Evolutionary conservation across 2,329 filamentous ascomycete species (phyloP).

Genomic region (Erysiphe pulchra): DNA sequence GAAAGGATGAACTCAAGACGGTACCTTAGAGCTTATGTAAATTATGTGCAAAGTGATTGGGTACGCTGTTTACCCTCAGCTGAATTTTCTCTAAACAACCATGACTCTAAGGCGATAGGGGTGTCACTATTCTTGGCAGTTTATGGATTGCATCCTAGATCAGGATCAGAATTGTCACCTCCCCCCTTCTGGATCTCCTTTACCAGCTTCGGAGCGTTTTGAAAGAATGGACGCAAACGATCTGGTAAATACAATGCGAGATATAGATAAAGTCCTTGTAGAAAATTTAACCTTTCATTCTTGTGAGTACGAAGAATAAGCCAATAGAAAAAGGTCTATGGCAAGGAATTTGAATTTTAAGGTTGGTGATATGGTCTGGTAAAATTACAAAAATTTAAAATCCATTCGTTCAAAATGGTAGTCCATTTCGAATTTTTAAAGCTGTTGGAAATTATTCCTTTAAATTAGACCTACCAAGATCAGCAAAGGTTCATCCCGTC

Average conservation of each 20-base stretch:
- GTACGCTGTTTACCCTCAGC: too few relatives aligned
- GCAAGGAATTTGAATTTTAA: neutral
- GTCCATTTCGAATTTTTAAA: neutral
- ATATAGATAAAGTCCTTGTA: neutral
- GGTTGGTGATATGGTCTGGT: neutral
- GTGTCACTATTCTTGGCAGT: constrained; percentile 4
- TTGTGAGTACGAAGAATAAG: neutral
- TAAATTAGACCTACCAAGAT: neutral
- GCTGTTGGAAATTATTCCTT: neutral
- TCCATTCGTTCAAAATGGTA: neutral
- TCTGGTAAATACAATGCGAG: neutral
- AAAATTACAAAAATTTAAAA: neutral
- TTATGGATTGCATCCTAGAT: neutral
- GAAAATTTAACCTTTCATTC: neutral
- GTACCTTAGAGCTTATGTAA: too few relatives aligned
- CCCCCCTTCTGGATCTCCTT: neutral
- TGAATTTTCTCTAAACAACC: too few relatives aligned
- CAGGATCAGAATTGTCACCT: neutral
- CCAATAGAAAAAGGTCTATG: neutral
- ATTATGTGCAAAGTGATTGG: too few relatives aligned
- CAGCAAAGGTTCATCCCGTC: neutral
- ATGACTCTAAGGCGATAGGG: too few relatives aligned
- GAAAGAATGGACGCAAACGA: neutral
- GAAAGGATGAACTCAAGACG: too few relatives aligned
- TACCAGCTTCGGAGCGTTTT: neutral